Base-by-base conservation (phyloP, 1,284 basidiomycete species). In the Ceratobasidium sp. region DNA sequence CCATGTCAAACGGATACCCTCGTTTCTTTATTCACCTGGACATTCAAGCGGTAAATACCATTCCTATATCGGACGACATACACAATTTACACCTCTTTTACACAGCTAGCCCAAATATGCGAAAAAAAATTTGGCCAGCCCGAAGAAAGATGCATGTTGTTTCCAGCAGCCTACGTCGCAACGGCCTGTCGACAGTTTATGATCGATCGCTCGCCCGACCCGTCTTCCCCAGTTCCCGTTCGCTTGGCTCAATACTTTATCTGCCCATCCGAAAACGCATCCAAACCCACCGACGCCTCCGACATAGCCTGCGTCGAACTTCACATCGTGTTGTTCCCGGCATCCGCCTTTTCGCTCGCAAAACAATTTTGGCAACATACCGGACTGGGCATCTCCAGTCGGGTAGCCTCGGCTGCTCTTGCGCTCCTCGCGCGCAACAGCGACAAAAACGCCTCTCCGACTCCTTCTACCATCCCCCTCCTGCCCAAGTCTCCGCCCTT, bases 301-400 rank as follows among this genome's bases (percentile, higher is more conserved):
- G 75, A 77, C 66, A 74, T 80, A 61, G 60, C 70, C 58, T 75
- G 76, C 73, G 74, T 77, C 76, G 87, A 90, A 74, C 83, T 96
- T 0, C 88, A 95, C 79, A 92, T 96, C 76, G 89, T 91, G 11
- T 83, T 98, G 23, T 94, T 96, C 80, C 87, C 88, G 4, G 81
- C 83, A 14, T 83, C 87, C n/a, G 79, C 85, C 3, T 91, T 87
- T 76, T 78, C 86, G 0, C 79, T 91, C 4, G 95, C 93, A 14
- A 98, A 94, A 80, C 86, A 94, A 78, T 98, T 96, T 80, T 98
- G 96, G 95, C 96, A 98, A 78, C 96, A 98, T 78, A 90, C 92
- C 0, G 96, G 96, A 0, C 83, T 92, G 75, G 95, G 95, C 0
- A 90, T 99, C 63, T 94, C 92, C 1, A 95, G 92, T 75, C 88